Evolutionary conservation across 345 rosid genomes (phyloP), one percentile per base, ranked within the genome.

Genomic region (Citrus sinensis): DNA sequence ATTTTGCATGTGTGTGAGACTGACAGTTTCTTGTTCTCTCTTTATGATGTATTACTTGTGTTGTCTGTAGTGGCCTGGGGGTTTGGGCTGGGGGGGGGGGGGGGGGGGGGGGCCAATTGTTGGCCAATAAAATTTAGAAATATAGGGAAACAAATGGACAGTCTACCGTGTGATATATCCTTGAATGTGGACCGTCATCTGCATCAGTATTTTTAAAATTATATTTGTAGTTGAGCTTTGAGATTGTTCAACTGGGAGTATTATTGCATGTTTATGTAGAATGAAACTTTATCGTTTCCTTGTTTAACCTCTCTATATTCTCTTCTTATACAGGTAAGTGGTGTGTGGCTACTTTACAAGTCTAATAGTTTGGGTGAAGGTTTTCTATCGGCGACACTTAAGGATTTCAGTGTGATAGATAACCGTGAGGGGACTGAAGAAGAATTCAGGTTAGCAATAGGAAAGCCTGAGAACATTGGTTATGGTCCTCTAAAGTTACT

Each of bases 371-470:
- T 78, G 25, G 88, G 85, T 71, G 97, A 92, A 71, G 95, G 97
- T 75, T 83, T 88, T 76, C 93, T 96, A 67, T 92, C 97, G 6
- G 94, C 99, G 78, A 89, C 97, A 58, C 91, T 96, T 76, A 90
- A 86, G 87, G 94, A 91, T 75, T 91, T 96, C 77, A 84, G 90
- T 79, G 94, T 96, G 76, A 85, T 89, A 80, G 99, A 96, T 89
- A 91, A 96, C 81, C 98, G 99, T 66, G 95, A 87, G 75, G 99
- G 98, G 74, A 91, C 92, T 75, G 88, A 86, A 83, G 90, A 92
- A 82, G 97, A 87, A 75, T 90, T 90, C 82, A 90, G 95, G 77
- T 82, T 92, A 87, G 97, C 98, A 1, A 87, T 96, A 76, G 94
- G 98, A 78, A 90, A 84, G 80, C 90, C 97, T n/a, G 87, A 86